Base-by-base conservation (phyloP, 768 basidiomycete genomes). In the Amanita jacksonii region DNA sequence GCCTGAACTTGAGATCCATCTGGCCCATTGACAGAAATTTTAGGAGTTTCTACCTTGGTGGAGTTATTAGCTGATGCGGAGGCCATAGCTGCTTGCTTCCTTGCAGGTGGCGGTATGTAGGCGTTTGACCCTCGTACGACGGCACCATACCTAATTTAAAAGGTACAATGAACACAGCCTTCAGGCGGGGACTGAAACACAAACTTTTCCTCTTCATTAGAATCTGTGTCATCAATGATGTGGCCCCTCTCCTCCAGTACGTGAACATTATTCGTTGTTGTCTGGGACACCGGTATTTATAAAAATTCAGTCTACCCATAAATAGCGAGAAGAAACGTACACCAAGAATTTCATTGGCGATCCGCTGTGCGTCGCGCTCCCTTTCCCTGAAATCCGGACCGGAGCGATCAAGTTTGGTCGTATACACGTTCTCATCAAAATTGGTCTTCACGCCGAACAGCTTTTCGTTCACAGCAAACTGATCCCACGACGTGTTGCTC, bases 131-230 rank as follows among this genome's bases (percentile, higher is more conserved):
- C 74, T 45, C 96, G 85, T 39, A 86, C 81, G 23, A 98, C 96
- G 20, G 91, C 92, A 45, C 87, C 86, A 58, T 90, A 98, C 62
- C 92, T 96, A 57, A 32, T 46, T 46, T 43, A 38, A 32, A 10
- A 45, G 34, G 47, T 37, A 60, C 48, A 60, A 59, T 41, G 62
- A 48, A 47, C 49, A 31, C 45, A 31, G 20, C 30, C 24, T 34
- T 36, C 46, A n/a, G 38, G 54, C 47, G 40, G 42, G 39, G 48
- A 34, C 39, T 51, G 30, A 52, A 48, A 37, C 18, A 57, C 77
- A 55, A 50, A 97, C 94, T 89, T 93, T 68, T 98, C 94, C 63
- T 99, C 96, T 66, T 99, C 96, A 58, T 93, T 91, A 46, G 70
- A 61, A 31, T 79, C 82, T 47, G 74, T 81, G 51, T 85, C 83